Conservation (phyloP, 805 yeast genomes). For the Nematodospora valgi region DNA sequence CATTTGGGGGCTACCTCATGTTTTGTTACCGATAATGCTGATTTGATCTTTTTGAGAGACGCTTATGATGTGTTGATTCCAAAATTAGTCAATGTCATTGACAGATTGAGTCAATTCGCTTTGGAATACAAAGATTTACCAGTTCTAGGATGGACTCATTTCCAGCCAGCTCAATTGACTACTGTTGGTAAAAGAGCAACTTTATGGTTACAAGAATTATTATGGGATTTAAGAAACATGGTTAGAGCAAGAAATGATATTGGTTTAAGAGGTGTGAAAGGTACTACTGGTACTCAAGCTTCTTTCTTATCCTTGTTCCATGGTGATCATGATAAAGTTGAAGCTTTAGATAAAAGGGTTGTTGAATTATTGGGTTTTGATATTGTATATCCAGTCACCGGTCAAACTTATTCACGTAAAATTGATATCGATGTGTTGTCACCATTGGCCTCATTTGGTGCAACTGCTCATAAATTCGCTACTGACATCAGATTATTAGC, state of each 20-base stretch:
- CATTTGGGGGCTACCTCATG: conserved; percentile 98
- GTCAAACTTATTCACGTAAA: conserved; percentile 98
- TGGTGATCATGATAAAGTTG: conserved; percentile 96
- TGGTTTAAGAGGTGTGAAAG: conserved; percentile 97
- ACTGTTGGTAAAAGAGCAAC: conserved; percentile 98
- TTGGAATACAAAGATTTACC: conserved; percentile 91
- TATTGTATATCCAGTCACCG: conserved; percentile 94
- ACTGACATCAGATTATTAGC: conserved; percentile 95
- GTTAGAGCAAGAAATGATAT: conserved; percentile 94
- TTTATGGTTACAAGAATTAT: conserved; percentile 93
- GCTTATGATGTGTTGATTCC: conserved; percentile 93
- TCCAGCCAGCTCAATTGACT: conserved; percentile 98
- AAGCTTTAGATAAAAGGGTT: conserved; percentile 84
- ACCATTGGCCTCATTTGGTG: conserved; percentile 93
- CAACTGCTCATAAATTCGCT: conserved; percentile 95
- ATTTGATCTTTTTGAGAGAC: conserved; percentile 91
- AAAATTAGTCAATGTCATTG: conserved; percentile 91
- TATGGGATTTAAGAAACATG: conserved; percentile 97
- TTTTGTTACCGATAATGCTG: conserved; percentile 97
- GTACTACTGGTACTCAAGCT: conserved; percentile 98
- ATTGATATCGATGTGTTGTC: conserved; percentile 92
- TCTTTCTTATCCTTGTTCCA: conserved; percentile 93
- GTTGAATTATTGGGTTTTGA: conserved; percentile 92
- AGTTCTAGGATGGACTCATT: conserved; percentile 98
- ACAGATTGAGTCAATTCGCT: conserved; percentile 86